Conservation (phyloP, 2,329 filamentous ascomycete species). For the Cucurbitaria berberidis region DNA sequence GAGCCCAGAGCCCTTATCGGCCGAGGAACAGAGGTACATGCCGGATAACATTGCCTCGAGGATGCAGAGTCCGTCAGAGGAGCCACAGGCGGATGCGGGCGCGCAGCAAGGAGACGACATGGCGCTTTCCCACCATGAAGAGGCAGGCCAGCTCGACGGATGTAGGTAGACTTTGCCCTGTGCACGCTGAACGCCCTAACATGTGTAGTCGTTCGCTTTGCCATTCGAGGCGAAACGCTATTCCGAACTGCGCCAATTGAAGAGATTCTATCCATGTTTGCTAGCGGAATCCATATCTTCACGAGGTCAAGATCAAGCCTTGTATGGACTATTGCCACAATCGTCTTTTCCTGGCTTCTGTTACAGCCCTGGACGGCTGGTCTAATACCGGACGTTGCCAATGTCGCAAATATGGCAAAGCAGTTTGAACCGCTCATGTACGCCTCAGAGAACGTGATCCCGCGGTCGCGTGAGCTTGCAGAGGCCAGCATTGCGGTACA, state of each 20-base stretch:
- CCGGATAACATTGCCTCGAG: slow-evolving; percentile 43
- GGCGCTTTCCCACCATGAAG: slow-evolving; percentile 38
- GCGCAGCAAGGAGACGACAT: slow-evolving; percentile 31
- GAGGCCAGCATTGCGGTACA: slow-evolving; percentile 92
- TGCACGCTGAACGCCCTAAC: slow-evolving; percentile 28
- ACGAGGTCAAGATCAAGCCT: slow-evolving; percentile 75
- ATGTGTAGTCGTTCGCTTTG: slow-evolving; percentile 79
- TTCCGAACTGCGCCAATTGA: slow-evolving; percentile 87
- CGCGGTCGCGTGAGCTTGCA: slow-evolving; percentile 85
- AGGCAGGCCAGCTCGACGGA: slow-evolving; percentile 36
- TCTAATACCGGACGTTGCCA: slow-evolving; percentile 83
- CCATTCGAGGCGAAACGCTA: slow-evolving; percentile 84
- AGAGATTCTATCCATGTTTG: slow-evolving; percentile 69
- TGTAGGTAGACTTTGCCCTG: slow-evolving; percentile 36
- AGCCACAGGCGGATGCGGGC: slow-evolving; percentile 26
- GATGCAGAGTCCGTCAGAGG: slow-evolving; percentile 41
- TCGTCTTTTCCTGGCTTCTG: slow-evolving; percentile 69
- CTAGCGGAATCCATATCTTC: slow-evolving; percentile 63
- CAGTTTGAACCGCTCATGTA: slow-evolving; percentile 94
- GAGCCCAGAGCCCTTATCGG: slow-evolving; percentile 56
- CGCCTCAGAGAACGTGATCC: slow-evolving; percentile 87
- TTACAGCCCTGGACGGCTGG: slow-evolving; percentile 70
- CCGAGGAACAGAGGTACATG: slow-evolving; percentile 35
- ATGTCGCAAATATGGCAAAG: slow-evolving; percentile 85
- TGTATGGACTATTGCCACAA: slow-evolving; percentile 65